A percentile compares a stretch with the other conserved stretches of the same genome.
Conservation (phyloP, 371 early-diverging fungal species). For the Syncephalastrum racemosum region DNA sequence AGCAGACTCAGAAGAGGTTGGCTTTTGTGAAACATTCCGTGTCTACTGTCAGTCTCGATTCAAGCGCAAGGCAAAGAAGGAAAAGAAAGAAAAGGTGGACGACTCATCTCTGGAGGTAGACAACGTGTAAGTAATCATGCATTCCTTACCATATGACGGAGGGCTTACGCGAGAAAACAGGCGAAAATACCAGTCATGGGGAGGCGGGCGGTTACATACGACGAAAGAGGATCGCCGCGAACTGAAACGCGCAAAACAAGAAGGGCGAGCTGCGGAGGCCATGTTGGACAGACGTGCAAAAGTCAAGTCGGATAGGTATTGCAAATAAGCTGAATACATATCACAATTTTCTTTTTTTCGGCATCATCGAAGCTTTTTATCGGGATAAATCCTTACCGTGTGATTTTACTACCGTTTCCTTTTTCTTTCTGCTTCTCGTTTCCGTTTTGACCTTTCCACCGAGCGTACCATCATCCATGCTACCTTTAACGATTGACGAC, state of each 20-base stretch:
- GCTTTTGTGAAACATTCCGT: conserved; percentile 72
- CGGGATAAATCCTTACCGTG: no score
- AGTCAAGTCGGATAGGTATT: conserved; percentile 82
- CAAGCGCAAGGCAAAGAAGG: conserved; percentile 42
- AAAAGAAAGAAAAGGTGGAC: conserved; percentile 29
- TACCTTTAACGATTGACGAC: conserved; percentile 8
- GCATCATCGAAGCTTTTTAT: no score
- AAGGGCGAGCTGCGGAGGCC: conserved; percentile 76
- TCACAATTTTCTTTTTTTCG: background rate
- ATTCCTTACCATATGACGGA: background rate
- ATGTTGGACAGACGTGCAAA: conserved; percentile 80
- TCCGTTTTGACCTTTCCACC: no score
- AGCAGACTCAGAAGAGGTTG: conserved; percentile 73
- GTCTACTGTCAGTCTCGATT: conserved; percentile 71
- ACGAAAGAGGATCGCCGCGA: conserved; percentile 48
- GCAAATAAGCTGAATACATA: conserved; percentile 55
- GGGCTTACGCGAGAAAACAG: conserved; percentile 23
- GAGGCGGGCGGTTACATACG: conserved; percentile 57
- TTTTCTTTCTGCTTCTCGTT: no score
- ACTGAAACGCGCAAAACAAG: conserved; percentile 66
- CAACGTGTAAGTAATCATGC: conserved; percentile 32
- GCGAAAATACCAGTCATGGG: conserved; percentile 69
- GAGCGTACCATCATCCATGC: no score
- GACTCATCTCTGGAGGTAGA: conserved; percentile 30
- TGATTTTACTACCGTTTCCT: no score